Percentiles rank a stretch among this genome's conserved stretches.
Evolutionary conservation across 192 early-diverging fungal genomes (phyloP).

Genomic region (Coemansia asiatica): DNA sequence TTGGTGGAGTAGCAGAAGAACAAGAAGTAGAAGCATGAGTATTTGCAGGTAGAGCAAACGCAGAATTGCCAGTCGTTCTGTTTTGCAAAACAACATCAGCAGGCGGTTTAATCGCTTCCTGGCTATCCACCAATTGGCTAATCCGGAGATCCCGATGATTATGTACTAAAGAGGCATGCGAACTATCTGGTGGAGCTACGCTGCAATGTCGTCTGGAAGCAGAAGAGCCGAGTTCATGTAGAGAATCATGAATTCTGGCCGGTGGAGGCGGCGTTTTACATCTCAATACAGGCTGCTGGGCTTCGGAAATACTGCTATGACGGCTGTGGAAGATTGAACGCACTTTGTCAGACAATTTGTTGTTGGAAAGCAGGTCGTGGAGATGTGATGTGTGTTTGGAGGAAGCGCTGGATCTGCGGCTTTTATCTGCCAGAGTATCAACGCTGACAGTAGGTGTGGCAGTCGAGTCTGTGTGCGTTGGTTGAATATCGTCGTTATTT

Average conservation of each 20-base stretch:
- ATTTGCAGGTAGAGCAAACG: constrained; percentile 2
- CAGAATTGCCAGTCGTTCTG: neutral
- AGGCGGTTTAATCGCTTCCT: neutral
- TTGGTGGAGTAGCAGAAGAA: neutral
- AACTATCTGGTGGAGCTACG: too few relatives aligned
- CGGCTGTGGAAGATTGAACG: constrained; percentile 43
- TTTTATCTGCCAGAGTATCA: neutral
- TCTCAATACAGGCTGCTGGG: too few relatives aligned
- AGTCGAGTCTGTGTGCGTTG: neutral
- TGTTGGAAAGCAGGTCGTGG: constrained; percentile 17
- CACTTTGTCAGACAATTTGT: constrained; percentile 32
- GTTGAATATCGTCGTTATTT: neutral
- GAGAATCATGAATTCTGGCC: neutral
- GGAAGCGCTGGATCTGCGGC: constrained; percentile 8
- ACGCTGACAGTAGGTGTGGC: neutral
- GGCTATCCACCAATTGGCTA: too few relatives aligned
- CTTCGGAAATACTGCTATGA: neutral
- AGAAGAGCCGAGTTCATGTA: too few relatives aligned
- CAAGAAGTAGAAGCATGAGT: neutral
- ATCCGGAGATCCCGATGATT: too few relatives aligned
- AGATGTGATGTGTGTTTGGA: constrained; percentile 10
- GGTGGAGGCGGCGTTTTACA: too few relatives aligned
- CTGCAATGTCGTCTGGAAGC: too few relatives aligned
- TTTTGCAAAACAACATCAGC: neutral
- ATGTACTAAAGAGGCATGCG: too few relatives aligned